phyloP scores from a whole-genome alignment of 495 filamentous ascomycete genomes.

The Penicillium steckii region DNA sequence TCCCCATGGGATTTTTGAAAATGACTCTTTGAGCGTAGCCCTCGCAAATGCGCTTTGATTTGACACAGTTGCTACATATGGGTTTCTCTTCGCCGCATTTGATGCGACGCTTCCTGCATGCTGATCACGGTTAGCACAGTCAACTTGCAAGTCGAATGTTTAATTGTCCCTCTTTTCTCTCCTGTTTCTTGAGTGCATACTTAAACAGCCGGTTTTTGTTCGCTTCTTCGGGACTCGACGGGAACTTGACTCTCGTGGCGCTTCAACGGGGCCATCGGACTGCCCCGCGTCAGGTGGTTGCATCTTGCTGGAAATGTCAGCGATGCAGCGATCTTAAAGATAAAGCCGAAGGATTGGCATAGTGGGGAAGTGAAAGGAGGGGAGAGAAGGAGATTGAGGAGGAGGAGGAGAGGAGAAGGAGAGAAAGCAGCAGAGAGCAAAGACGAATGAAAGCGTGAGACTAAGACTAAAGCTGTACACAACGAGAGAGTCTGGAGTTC shows the following conservation, averaged over 20 bases:
- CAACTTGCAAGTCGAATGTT: neutral
- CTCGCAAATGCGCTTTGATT: slow-evolving; percentile 90
- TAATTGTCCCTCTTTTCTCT: neutral
- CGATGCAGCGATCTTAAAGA: neutral
- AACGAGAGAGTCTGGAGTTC: too few species aligned
- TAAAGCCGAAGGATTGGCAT: slow-evolving; percentile 6
- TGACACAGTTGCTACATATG: slow-evolving; percentile 88
- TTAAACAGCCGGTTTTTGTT: slow-evolving; percentile 96
- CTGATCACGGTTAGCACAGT: slow-evolving; percentile 35
- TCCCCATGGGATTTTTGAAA: slow-evolving; percentile 83
- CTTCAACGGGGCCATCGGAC: slow-evolving; percentile 5
- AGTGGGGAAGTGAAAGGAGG: slow-evolving; percentile 5
- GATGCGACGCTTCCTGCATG: slow-evolving; percentile 91
- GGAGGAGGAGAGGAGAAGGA: neutral
- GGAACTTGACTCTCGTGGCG: slow-evolving; percentile 14
- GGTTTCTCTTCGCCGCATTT: slow-evolving; percentile 97
- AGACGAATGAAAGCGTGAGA: slow-evolving; percentile 8
- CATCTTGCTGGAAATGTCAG: neutral
- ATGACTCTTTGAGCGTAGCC: slow-evolving; percentile 91
- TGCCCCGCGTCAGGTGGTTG: neutral
- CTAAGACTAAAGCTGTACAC: slow-evolving; percentile 10
- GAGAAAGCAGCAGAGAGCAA: neutral
- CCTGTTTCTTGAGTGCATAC: slow-evolving; percentile 50
- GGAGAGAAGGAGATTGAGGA: neutral
- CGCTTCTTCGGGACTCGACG: slow-evolving; percentile 56